phyloP scores from a whole-genome alignment of 2,329 filamentous ascomycete species.

The Paecilomyces formosus region DNA sequence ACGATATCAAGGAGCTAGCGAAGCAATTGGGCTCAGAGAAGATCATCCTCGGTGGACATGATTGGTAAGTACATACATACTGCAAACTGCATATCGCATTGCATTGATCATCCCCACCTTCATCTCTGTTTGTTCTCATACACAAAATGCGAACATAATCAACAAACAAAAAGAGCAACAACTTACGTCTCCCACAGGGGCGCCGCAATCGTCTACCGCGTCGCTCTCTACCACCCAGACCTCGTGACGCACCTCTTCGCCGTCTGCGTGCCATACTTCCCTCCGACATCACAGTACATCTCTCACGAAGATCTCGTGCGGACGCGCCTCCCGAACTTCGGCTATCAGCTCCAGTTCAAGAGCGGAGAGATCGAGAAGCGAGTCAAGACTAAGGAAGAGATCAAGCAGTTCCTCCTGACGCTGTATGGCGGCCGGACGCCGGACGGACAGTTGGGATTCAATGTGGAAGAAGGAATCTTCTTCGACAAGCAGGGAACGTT shows the following conservation, averaged over 20 bases:
- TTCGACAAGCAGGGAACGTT: slow-evolving; percentile 57
- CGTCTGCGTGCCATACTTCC: slow-evolving; percentile 68
- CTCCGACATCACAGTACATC: slow-evolving; percentile 47
- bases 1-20: slow-evolving; percentile 68
- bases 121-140: background rate
- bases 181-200: slow-evolving; percentile 45
- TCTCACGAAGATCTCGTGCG: slow-evolving; percentile 55
- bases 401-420: slow-evolving; percentile 63
- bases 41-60: slow-evolving; percentile 82
- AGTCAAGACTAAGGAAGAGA: slow-evolving; percentile 51
- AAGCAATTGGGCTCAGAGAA: slow-evolving; percentile 45
- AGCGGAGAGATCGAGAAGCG: slow-evolving; percentile 57
- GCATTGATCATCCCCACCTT: no score
- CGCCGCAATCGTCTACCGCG: slow-evolving; percentile 66
- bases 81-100: no score
- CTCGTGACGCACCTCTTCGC: slow-evolving; percentile 69
- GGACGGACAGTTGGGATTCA: slow-evolving; percentile 52
- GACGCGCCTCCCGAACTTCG: slow-evolving; percentile 58
- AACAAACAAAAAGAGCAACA: background rate
- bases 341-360: slow-evolving; percentile 76
- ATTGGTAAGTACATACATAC: slow-evolving; percentile 50
- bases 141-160: background rate
- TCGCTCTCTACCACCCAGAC: slow-evolving; percentile 64
- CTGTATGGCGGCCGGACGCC: slow-evolving; percentile 61
- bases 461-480: slow-evolving; percentile 53